A percentile compares a stretch with the other conserved stretches of the same genome.
phyloP scores from a whole-genome alignment of 805 yeast genomes.

The Brettanomyces bruxellensis region DNA sequence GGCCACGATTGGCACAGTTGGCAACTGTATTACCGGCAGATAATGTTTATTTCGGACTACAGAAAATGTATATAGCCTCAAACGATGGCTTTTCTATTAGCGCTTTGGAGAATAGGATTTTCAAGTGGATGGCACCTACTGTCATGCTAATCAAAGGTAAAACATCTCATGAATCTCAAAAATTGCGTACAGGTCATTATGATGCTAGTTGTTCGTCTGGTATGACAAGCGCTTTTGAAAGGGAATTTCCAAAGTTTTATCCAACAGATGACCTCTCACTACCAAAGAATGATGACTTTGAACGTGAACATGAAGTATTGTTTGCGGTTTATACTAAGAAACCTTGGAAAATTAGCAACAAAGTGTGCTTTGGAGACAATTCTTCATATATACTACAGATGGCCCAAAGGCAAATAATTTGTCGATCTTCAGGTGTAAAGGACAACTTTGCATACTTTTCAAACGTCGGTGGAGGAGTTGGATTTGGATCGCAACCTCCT shows the following conservation, averaged over 20 bases:
- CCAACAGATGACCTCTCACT: constrained; percentile 6
- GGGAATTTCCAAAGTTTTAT: constrained; percentile 37
- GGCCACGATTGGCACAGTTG: constrained; percentile 28
- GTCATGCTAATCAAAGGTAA: constrained; percentile 62
- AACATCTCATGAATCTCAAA: constrained; percentile 30
- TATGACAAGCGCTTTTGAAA: constrained; percentile 29
- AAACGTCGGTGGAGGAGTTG: constrained; percentile 71
- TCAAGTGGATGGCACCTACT: constrained; percentile 89
- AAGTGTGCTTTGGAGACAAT: constrained; percentile 60
- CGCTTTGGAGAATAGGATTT: constrained; percentile 71
- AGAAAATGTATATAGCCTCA: constrained; percentile 62
- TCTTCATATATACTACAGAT: constrained; percentile 54
- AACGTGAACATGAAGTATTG: constrained; percentile 28
- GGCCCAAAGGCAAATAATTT: constrained; percentile 56
- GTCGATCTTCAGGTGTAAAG: constrained; percentile 16
- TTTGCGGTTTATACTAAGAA: constrained; percentile 58
- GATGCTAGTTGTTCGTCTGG: too few relatives aligned
- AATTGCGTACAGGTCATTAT: constrained; percentile 27
- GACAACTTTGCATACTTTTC: constrained; percentile 51
- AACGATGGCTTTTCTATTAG: constrained; percentile 82
- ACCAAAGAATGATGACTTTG: constrained; percentile 23
- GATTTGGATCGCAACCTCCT: constrained; percentile 72
- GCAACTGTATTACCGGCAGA: constrained; percentile 29
- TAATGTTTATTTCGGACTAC: constrained; percentile 37
- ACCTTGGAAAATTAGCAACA: constrained; percentile 75